phyloP scores from a whole-genome alignment of 306 rosid genomes.

The Lithocarpus polystachyus region DNA sequence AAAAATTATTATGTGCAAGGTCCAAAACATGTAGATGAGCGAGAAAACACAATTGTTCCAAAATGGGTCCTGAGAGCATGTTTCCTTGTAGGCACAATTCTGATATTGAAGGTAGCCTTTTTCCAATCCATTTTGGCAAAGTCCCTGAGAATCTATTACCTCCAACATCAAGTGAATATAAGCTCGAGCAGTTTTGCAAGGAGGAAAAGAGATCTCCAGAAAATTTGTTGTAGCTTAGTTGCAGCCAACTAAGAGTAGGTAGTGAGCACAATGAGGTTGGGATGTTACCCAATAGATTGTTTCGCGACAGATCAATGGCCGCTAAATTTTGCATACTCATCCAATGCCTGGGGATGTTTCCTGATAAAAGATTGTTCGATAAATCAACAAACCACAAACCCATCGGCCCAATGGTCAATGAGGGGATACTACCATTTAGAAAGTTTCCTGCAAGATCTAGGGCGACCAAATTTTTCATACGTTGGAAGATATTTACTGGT shows the following conservation, averaged over 20 bases:
- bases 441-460: no score
- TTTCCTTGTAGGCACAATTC: not conserved
- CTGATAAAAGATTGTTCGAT: not conserved
- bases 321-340: not conserved
- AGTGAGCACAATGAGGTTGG: slow-evolving; percentile 3
- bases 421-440: not conserved
- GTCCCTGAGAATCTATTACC: not conserved
- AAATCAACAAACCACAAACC: no score
- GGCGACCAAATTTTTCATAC: no score
- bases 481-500: no score
- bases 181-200: not conserved
- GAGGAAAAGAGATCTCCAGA: not conserved
- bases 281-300: not conserved
- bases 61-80: not conserved
- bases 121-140: slow-evolving; percentile 12
- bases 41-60: not conserved
- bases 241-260: not conserved
- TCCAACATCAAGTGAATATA: not conserved
- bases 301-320: not conserved
- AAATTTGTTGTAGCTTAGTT: not conserved
- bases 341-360: not conserved
- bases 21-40: not conserved
- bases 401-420: not conserved
- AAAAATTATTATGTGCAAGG: not conserved
- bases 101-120: not conserved